Evolutionary conservation across 345 rosid species (phyloP), one percentile per base, ranked within the genome.

Genomic region (Pelargonium nanum): DNA sequence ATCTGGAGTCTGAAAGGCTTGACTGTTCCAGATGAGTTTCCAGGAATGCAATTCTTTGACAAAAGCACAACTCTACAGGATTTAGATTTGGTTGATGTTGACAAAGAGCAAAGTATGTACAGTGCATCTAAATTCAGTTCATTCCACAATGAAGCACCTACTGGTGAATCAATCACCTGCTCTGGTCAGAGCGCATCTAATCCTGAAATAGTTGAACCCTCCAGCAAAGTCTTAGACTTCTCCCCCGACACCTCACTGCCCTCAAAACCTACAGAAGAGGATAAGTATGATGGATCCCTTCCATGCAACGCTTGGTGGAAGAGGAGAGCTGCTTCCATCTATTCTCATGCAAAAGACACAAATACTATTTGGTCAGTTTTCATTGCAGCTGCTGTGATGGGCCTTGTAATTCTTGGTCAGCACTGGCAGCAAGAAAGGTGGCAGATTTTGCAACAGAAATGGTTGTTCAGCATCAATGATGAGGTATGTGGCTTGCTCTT

Each of bases 231-330:
- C n/a, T 54, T 75, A 21, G 73, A 71, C 59, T 68, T 66, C 22
- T 61, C 82, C 12, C 56, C 68, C 17, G 91, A 78, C 26, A 63
- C 53, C 53, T 74, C 88, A 23, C 61, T 62, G 13, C 70, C 78
- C 12, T 70, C 73, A 34, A 72, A 71, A 58, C 58, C 80, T 58
- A 26, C 67, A 53, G 63, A 73, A 68, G 90, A 81, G 56, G 80
- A 61, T n/a, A 61, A 78, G 61, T 48, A 30, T 63, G 67, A 73
- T 69, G 81, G 50, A 22, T 63, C 91, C 52, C 83, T 90, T 59
- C 96, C 96, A 26, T 82, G 87, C 66, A 83, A 84, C 65, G 91
- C 96, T 52, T 90, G 97, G 99, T 94, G 99, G 99, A 94, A 80
- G 78, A 85, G 86, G 70, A 82, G 86, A 62, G 93, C 90, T 19